Base-by-base conservation (phyloP, 2,329 filamentous ascomycete genomes). In the Cyclaneusma minus region DNA sequence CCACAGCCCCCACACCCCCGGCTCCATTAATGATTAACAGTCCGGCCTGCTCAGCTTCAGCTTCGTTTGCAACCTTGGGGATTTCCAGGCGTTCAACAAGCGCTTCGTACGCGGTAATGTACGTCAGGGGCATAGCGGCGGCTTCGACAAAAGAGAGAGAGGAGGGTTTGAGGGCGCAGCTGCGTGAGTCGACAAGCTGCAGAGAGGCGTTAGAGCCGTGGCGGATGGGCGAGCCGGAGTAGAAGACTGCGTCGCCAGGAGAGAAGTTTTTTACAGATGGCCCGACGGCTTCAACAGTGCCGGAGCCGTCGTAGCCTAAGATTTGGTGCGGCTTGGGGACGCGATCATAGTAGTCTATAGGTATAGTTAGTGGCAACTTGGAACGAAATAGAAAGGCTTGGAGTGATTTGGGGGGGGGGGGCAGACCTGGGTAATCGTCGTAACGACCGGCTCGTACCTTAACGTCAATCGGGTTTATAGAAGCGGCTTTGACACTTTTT, bases 21-120 rank as follows among this genome's bases (percentile, higher is more conserved):
- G 50, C 48, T 2, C 56, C 57, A 30, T 61, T 61, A 35, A 60
- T 49, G 31, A 60, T 60, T 13, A 62, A 31, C 8, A 58, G 40
- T 11, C 41, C 49, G 14, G 48, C 44, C n/a, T 49, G 8, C 18
- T 35, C 33, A 9, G 21, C 28, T 19, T 33, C 21, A 3, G 16
- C 17, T n/a, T n/a, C n/a, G n/a, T n/a, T n/a, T n/a, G n/a, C n/a
- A n/a, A n/a, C n/a, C n/a, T n/a, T n/a, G n/a, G n/a, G n/a, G 14
- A 35, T 34, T 24, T 62, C 51, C 28, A 58, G 39, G 12, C 53
- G 42, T 32, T 59, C 54, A 3, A 55, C 46, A 13, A 61, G 44
- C 4, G 54, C 44, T 36, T 59, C 49, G 31, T 49, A 58, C 3
- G 56, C 56, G 2, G 56, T 60, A 11, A 51, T 46, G 35, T 48